Evolutionary conservation across 129 eudicot genomes (phyloP).

Genomic region (Mikania micrantha): DNA sequence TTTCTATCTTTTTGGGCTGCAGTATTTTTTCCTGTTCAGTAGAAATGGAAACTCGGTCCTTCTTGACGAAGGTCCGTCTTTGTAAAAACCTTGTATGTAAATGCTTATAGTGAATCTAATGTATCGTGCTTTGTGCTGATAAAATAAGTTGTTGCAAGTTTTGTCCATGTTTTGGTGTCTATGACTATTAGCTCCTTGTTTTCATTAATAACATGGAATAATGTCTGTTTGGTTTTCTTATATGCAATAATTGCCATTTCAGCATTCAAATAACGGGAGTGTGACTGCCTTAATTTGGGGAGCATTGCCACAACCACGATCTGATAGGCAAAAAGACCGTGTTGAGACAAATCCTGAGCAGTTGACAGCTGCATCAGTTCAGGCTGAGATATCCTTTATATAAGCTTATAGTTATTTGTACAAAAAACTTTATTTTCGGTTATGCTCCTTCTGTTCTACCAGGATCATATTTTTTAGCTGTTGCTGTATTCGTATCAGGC

Average conservation of each 20-base stretch:
- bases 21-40: not conserved
- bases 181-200: not conserved
- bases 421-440: not conserved
- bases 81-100: not conserved
- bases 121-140: not conserved
- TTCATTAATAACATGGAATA: not conserved
- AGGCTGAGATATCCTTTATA: constrained; percentile 93
- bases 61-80: not conserved
- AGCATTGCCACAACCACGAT: constrained; percentile 93
- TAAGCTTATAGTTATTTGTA: constrained; percentile 1
- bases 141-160: not conserved
- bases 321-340: constrained; percentile 90
- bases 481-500: not conserved
- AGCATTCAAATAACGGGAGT: constrained; percentile 70
- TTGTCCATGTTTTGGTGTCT: not conserved
- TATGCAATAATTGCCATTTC: constrained; percentile 22
- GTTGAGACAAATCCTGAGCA: constrained; percentile 99
- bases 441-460: not conserved
- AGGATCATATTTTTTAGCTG: not conserved
- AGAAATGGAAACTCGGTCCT: not conserved
- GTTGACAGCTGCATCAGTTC: constrained; percentile 94
- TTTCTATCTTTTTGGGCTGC: not conserved
- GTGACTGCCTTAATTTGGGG: constrained; percentile 92
- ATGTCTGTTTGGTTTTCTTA: not conserved
- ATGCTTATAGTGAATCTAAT: not conserved